Base-by-base conservation (phyloP, 192 early-diverging fungal species). In the Podila epicladia region DNA sequence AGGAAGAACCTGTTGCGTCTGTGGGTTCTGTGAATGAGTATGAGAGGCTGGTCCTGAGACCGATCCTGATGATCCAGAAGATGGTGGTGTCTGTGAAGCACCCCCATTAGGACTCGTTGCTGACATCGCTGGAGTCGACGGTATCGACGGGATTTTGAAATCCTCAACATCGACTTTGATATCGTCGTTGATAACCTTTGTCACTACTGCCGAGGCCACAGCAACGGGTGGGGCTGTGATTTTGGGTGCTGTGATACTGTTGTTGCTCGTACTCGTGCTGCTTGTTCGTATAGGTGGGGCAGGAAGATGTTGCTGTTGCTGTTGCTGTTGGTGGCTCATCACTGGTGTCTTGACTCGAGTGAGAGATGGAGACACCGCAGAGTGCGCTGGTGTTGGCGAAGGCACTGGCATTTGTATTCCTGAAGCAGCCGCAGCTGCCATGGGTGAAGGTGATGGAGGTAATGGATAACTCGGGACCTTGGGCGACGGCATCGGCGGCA, bases 401-500 rank as follows among this genome's bases (percentile, higher is more conserved):
- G 71, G 73, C 1, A 64, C 26, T 0, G 73, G 62, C 62, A 69
- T 69, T 29, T 61, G 12, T 3, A 59, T 73, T 9, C 32, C 13
- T 7, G 48, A 19, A 11, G 33, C 22, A 12, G 29, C 58, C 3
- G 57, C 45, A 17, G 65, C 37, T 17, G 63, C 37, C 3, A 31
- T 62, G 13, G 31, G 63, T 2, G 58, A 28, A 29, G 74, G 74
- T 12, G 74, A 69, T 2, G 62, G 74, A 4, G 75, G 75, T 49
- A 78, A 29, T 33, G 75, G 75, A 37, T 78, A 78, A 13, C 29
- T 67, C 9, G 61, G 9, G 29, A 37, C 13, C 5, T 33, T 66
- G 22, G 74, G 74, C 24, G 75, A 72, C 17, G 75, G 75, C 62
- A 72, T 72, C 1, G 65, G 38, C 3, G 75, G 75, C 58, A 78